Evolutionary conservation across 2,329 filamentous ascomycete species (phyloP).

Genomic region (Gnomoniopsis smithogilvyi): DNA sequence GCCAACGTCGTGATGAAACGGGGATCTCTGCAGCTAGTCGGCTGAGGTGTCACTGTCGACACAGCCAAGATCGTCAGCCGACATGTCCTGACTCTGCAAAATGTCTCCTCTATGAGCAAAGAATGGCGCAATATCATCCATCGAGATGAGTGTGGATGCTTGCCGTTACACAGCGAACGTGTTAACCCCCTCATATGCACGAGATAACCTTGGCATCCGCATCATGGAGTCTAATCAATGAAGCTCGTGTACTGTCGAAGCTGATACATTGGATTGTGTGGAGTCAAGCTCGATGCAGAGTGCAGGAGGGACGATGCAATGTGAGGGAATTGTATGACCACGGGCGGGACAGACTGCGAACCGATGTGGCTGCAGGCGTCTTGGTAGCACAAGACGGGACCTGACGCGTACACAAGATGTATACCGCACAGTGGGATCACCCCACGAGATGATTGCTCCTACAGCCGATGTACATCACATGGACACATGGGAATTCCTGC

Average conservation of each 20-base stretch:
- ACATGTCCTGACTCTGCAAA: background rate
- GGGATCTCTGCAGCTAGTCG: background rate
- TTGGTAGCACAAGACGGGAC: background rate
- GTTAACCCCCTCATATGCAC: background rate
- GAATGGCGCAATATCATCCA: conserved; percentile 5
- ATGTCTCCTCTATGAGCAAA: background rate
- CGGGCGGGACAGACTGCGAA: background rate
- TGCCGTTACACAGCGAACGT: background rate
- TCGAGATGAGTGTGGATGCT: background rate
- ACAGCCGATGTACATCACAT: background rate
- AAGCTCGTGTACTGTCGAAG: background rate
- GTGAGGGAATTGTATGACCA: background rate
- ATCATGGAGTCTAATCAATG: background rate
- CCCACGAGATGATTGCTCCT: background rate
- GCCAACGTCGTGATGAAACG: background rate
- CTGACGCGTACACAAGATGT: background rate
- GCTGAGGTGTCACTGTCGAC: background rate
- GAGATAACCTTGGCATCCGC: background rate
- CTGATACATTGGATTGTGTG: background rate
- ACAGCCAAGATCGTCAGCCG: background rate
- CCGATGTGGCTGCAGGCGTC: background rate
- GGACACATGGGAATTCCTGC: background rate
- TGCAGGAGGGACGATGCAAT: conserved; percentile 9
- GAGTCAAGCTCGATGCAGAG: background rate
- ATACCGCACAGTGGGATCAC: background rate